These are phyloP conservation scores for Stephania yunnanensis DNA, from an alignment of 164 flowering plant species.

Conservation along the genomic window DNA sequence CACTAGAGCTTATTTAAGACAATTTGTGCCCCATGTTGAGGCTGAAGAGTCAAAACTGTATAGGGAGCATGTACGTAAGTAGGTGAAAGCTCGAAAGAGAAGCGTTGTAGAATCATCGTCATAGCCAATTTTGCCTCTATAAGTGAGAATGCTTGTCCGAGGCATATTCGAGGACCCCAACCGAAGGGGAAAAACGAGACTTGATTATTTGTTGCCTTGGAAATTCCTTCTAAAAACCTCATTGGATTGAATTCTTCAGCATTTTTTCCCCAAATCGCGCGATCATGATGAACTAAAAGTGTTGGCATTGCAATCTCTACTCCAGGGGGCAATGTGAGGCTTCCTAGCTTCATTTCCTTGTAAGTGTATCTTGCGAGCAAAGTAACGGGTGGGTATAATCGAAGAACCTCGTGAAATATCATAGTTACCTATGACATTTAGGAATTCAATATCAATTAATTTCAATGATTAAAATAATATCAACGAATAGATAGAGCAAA, in stretches of 20 bases:
- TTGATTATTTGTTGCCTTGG: too few relatives aligned
- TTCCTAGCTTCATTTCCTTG: background rate
- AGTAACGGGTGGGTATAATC: conserved; percentile 6
- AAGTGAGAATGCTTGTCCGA: too few relatives aligned
- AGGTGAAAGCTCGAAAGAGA: too few relatives aligned
- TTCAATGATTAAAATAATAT: background rate
- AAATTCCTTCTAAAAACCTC: too few relatives aligned
- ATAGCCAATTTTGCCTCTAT: too few relatives aligned
- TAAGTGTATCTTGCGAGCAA: background rate
- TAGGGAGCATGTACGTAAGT: background rate
- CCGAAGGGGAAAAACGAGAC: too few relatives aligned
- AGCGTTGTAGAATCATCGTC: background rate
- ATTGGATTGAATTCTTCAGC: conserved; percentile 9
- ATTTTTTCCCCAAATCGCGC: conserved; percentile 14
- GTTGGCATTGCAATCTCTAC: background rate
- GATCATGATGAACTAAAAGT: conserved; percentile 9
- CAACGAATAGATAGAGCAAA: background rate
- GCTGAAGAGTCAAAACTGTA: background rate
- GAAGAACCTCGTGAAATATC: conserved; percentile 14
- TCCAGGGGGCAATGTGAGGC: conserved; percentile 2
- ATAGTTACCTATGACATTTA: conserved; percentile 1
- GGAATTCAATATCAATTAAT: background rate
- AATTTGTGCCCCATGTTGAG: conserved; percentile 6
- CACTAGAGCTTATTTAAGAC: conserved; percentile 1
- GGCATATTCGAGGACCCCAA: too few relatives aligned